Evolutionary conservation across 208 protist genomes (phyloP).

Genomic region (Endotrypanum monterogeii): DNA sequence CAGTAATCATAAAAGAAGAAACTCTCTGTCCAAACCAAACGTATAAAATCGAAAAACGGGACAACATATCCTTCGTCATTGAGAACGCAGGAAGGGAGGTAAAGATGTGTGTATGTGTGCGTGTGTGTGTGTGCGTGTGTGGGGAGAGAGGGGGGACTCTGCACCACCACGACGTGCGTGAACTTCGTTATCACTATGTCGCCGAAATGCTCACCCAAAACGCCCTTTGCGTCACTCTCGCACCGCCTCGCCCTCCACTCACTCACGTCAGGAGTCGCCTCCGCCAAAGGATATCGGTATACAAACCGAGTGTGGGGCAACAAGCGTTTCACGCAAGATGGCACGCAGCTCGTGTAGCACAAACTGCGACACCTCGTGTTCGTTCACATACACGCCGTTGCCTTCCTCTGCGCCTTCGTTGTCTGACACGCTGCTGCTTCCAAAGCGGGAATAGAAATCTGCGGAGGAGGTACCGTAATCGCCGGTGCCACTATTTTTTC

Average conservation of each 20-base stretch:
- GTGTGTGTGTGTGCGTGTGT: no score
- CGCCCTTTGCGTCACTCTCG: no score
- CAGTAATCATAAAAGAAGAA: no score
- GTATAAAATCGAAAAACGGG: no score
- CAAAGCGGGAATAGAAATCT: constrained; percentile 34
- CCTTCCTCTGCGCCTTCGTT: constrained; percentile 27
- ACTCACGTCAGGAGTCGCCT: not conserved
- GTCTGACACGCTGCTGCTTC: constrained; percentile 31
- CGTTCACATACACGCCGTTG: constrained; percentile 59
- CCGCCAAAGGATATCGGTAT: constrained; percentile 45
- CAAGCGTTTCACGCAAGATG: constrained; percentile 64
- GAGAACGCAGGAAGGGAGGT: no score
- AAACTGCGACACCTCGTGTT: constrained; percentile 69
- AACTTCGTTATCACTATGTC: no score
- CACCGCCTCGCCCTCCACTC: not conserved
- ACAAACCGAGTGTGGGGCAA: constrained; percentile 73
- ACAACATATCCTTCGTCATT: no score
- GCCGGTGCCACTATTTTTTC: not conserved
- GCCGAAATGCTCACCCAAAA: no score
- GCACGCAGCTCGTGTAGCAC: constrained; percentile 68
- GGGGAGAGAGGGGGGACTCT: no score
- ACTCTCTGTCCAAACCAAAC: no score
- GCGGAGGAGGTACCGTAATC: constrained; percentile 30
- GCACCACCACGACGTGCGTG: no score
- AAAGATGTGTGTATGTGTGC: no score